These are phyloP conservation scores for Escallonia herrerae DNA, from an alignment of 129 eudicot species.

Conservation along the genomic window DNA sequence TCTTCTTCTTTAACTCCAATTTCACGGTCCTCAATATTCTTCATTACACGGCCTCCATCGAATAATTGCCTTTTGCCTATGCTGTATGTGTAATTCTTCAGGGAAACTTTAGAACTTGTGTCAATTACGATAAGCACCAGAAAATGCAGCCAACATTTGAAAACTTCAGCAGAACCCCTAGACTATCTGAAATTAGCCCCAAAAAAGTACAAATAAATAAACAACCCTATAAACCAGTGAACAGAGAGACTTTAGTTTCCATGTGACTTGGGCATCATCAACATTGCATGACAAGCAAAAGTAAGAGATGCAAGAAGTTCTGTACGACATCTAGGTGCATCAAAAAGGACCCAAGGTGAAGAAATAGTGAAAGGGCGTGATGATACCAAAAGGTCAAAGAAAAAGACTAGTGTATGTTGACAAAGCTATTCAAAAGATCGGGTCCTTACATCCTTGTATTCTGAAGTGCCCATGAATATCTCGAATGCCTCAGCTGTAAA, in stretches of 20 bases:
- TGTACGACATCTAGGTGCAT: not conserved
- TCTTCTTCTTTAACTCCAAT: not conserved
- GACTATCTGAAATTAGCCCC: not conserved
- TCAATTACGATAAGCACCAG: no score
- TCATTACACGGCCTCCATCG: not conserved
- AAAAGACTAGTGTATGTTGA: conserved; percentile 4
- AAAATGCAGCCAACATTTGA: not conserved
- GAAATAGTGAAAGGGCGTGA: not conserved
- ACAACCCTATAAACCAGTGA: not conserved
- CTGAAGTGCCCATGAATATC: conserved; percentile 78
- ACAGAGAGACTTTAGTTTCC: not conserved
- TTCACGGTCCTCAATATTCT: not conserved
- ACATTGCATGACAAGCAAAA: not conserved
- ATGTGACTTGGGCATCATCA: not conserved
- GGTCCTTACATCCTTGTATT: conserved; percentile 57
- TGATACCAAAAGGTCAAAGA: not conserved
- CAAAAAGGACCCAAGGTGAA: conserved; percentile 1
- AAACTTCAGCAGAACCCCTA: not conserved
- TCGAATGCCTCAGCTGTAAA: conserved; percentile 72
- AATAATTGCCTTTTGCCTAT: not conserved
- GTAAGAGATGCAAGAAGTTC: not conserved
- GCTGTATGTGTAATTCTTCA: not conserved
- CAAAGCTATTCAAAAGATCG: conserved; percentile 3
- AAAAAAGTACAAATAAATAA: not conserved
- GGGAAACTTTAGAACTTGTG: no score